Evolutionary conservation across 2,329 filamentous ascomycete genomes (phyloP), one percentile per base, ranked within the genome.

Genomic region (Sporothrix inflata): DNA sequence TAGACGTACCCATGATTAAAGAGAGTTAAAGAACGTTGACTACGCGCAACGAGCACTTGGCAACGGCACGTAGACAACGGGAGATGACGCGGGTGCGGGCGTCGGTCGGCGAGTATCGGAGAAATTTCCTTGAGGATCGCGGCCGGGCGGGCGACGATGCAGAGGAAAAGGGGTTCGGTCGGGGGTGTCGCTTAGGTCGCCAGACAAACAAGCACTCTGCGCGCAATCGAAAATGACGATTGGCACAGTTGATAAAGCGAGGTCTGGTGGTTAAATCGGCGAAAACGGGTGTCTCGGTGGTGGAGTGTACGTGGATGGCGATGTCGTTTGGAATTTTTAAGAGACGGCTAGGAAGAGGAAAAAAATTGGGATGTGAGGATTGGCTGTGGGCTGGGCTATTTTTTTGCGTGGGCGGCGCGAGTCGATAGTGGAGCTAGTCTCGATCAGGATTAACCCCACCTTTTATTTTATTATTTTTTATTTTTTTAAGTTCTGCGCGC

Each of bases 1-100:
- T 34, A 27, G 70, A 71, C 75, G 60, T 74, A 80, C 79, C 78
- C 79, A 80, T 80, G 76, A 76, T 79, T 77, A 74, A 76, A 76
- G 40, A 61, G 21, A 42, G 47, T 40, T 34, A 6, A 24, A 7
- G 14, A 53, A 74, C 76, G 78, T 74, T 75, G 71, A 68, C 76
- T 73, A 78, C 78, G 77, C 78, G 79, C 78, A 73, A 74, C 78
- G 76, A 78, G 74, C 72, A 73, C 73, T 61, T 70, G 67, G 77
- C 75, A 76, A 75, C 70, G 73, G 77, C 76, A 77, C 78, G 78
- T 73, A 79, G 76, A 76, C 75, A 75, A 72, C 72, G 72, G 38
- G n/a, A 34, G n/a, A 3, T 21, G 60, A 45, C 27, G 57, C 45
- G 69, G 51, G 47, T 42, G 51, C 68, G 67, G 45, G 68, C 53